These are phyloP conservation scores for Lipomyces kockii DNA, from an alignment of 805 yeast species.

Conservation along the genomic window DNA sequence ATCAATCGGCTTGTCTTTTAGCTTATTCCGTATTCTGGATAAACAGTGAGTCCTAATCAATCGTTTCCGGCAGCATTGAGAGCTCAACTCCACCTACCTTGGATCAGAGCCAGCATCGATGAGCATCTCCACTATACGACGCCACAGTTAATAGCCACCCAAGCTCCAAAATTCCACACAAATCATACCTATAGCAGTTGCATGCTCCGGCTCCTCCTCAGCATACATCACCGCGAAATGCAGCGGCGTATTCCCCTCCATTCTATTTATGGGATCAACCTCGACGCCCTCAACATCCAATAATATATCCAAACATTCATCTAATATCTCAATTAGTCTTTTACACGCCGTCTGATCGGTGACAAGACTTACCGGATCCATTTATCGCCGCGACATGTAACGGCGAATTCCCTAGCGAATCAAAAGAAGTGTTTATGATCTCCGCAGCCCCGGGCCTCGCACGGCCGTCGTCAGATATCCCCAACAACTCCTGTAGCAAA, in stretches of 20 bases:
- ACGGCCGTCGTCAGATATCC: constrained; percentile 46
- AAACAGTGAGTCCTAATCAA: not conserved
- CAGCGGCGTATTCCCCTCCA: constrained; percentile 85
- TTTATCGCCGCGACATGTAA: constrained; percentile 79
- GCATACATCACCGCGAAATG: constrained; percentile 83
- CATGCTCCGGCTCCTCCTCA: constrained; percentile 82
- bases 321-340: constrained; percentile 11
- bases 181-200: constrained; percentile 59
- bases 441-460: constrained; percentile 45
- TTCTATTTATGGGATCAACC: constrained; percentile 74
- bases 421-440: constrained; percentile 70
- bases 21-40: constrained; percentile 54
- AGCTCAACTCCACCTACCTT: constrained; percentile 37
- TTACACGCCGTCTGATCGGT: not conserved
- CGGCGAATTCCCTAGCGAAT: constrained; percentile 79
- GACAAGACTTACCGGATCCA: constrained; percentile 59
- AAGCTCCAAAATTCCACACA: not conserved
- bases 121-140: constrained; percentile 61
- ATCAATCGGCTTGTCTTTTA: constrained; percentile 76
- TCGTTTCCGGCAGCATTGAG: not conserved
- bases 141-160: not conserved
- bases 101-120: constrained; percentile 93
- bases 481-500: constrained; percentile 62
- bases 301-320: constrained; percentile 80
- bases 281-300: constrained; percentile 90